Percentiles rank a stretch among this genome's conserved stretches.
These are phyloP conservation scores for Penicillium alfredii DNA, from an alignment of 495 filamentous ascomycete species.

Conservation along the genomic window DNA sequence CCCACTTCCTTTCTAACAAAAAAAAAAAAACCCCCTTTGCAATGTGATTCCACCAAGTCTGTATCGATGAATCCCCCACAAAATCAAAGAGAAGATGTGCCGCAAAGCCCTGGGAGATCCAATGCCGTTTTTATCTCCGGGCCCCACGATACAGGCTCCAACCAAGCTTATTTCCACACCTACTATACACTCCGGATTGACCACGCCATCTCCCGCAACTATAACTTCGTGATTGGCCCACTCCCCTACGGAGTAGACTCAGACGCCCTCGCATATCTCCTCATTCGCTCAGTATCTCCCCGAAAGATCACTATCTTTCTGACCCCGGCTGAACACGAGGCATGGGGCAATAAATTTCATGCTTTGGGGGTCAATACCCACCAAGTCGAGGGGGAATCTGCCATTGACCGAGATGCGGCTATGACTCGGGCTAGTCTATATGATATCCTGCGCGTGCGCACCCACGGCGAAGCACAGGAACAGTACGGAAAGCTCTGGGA, in stretches of 20 bases:
- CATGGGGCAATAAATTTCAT: slow-evolving; percentile 13
- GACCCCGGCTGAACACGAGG: slow-evolving; percentile 14
- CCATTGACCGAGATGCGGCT: slow-evolving; percentile 21
- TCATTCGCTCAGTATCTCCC: slow-evolving; percentile 14
- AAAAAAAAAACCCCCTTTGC: too few species aligned
- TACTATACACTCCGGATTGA: slow-evolving; percentile 19
- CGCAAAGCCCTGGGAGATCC: too few species aligned
- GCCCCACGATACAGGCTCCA: slow-evolving; percentile 19
- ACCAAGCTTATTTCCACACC: slow-evolving; percentile 16
- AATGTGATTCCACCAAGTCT: too few species aligned
- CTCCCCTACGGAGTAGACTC: slow-evolving; percentile 21
- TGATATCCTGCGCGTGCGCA: slow-evolving; percentile 24
- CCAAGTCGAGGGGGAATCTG: slow-evolving; percentile 14
- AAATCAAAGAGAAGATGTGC: too few species aligned
- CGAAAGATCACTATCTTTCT: slow-evolving; percentile 23
- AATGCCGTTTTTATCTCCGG: slow-evolving; percentile 30
- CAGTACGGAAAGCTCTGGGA: slow-evolving; percentile 19
- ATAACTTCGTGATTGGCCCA: slow-evolving; percentile 23
- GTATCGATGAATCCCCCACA: too few species aligned
- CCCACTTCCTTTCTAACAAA: too few species aligned
- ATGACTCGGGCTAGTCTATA: slow-evolving; percentile 24
- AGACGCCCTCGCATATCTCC: slow-evolving; percentile 25
- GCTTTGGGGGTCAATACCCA: slow-evolving; percentile 11
- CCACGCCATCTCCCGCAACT: slow-evolving; percentile 10
- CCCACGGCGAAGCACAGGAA: slow-evolving; percentile 12